A percentile compares a stretch with the other conserved stretches of the same genome.
These are phyloP conservation scores for Zygosaccharomyces siamensis DNA, from an alignment of 805 yeast species.

Conservation along the genomic window DNA sequence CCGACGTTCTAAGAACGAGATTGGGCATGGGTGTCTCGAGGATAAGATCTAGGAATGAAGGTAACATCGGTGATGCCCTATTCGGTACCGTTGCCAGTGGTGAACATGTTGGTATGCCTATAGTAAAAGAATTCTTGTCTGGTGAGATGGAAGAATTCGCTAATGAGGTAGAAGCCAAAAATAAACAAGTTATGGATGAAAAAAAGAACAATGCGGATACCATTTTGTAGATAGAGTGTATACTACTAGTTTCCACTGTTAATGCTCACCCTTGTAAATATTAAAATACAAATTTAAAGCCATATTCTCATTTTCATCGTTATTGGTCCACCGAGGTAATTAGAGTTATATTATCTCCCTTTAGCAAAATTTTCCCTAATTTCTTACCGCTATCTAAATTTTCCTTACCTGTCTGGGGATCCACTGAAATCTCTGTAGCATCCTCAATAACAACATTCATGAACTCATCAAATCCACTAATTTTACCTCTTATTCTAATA, in stretches of 20 bases:
- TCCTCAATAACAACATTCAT: slow-evolving; percentile 76
- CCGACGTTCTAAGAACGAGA: slow-evolving; percentile 20
- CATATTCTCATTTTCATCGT: no score
- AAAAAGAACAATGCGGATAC: slow-evolving; percentile 16
- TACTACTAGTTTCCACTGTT: slow-evolving; percentile 6
- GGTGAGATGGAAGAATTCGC: slow-evolving; percentile 33
- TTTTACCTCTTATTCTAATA: slow-evolving; percentile 71
- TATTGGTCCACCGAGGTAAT: slow-evolving; percentile 38
- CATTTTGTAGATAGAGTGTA: slow-evolving; percentile 10
- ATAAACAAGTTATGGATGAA: slow-evolving; percentile 10
- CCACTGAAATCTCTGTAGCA: slow-evolving; percentile 60
- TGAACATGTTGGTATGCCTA: slow-evolving; percentile 33
- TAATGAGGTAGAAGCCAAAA: slow-evolving; percentile 21
- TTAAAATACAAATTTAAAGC: neutral
- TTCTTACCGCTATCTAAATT: slow-evolving; percentile 32
- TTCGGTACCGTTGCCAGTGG: slow-evolving; percentile 37
- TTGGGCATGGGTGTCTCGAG: slow-evolving; percentile 20
- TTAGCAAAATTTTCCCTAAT: slow-evolving; percentile 74
- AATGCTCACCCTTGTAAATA: slow-evolving; percentile 1
- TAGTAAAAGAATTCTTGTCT: slow-evolving; percentile 35
- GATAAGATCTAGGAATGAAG: slow-evolving; percentile 23
- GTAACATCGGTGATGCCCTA: slow-evolving; percentile 32
- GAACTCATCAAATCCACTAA: slow-evolving; percentile 94
- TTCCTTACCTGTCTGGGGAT: slow-evolving; percentile 36
- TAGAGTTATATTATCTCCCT: slow-evolving; percentile 91